These are phyloP conservation scores for Hypoxylon sp. DNA, from an alignment of 2,329 filamentous ascomycete species.

Conservation along the genomic window DNA sequence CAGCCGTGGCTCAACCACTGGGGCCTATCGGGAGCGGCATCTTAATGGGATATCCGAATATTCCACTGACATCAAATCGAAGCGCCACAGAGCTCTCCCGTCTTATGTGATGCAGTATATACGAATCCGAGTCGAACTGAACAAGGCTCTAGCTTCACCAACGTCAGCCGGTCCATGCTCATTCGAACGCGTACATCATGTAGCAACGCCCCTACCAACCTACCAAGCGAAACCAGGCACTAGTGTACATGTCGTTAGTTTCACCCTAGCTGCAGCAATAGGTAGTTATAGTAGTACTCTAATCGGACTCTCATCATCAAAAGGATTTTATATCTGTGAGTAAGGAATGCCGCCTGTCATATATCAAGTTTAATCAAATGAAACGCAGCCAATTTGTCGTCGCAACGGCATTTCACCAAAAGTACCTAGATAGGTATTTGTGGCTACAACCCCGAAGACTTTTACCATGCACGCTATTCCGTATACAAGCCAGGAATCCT, in stretches of 20 bases:
- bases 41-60: constrained; percentile 1
- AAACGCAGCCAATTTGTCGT: constrained; percentile 40
- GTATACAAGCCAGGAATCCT: constrained; percentile 32
- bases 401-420: constrained; percentile 28
- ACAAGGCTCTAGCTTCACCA: constrained; percentile 29
- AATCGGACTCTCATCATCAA: constrained; percentile 23
- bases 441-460: constrained; percentile 35
- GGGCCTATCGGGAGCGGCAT: constrained; percentile 6
- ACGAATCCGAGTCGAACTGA: constrained; percentile 30
- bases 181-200: neutral
- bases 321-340: constrained; percentile 36
- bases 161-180: constrained; percentile 27
- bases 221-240: constrained; percentile 29
- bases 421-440: constrained; percentile 34
- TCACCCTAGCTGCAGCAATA: constrained; percentile 33
- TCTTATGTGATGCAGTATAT: constrained; percentile 35
- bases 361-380: constrained; percentile 31
- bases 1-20: neutral
- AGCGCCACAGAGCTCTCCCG: constrained; percentile 23
- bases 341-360: constrained; percentile 29
- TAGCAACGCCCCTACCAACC: constrained; percentile 17
- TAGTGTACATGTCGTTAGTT: constrained; percentile 33
- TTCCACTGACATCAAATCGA: constrained; percentile 8
- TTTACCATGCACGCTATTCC: constrained; percentile 38
- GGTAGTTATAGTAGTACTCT: constrained; percentile 9